Evolutionary conservation across 1,284 basidiomycete genomes (phyloP), one percentile per base, ranked within the genome.

Genomic region (Amylostereum chailletii): DNA sequence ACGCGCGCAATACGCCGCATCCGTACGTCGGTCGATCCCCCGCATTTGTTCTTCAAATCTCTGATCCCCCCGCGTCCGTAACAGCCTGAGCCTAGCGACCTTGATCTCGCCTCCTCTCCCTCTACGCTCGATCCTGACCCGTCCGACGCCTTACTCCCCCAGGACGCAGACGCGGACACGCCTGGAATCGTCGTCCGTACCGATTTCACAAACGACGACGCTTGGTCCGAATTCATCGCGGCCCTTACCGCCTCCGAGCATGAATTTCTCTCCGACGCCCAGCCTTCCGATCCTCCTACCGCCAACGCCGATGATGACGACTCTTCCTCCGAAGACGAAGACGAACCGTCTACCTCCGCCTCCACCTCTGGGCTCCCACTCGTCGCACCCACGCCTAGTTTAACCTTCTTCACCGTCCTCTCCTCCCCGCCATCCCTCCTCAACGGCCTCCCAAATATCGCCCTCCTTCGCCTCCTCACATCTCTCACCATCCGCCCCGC

Each of bases 401-500:
- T 53, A 30, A 49, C 31, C 1, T 52, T 86, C 51, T 77, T 87
- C 61, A 69, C 71, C 53, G 61, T 83, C 54, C 52, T 83, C 51
- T 69, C 77, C 53, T 72, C 76, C 10, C 57, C 63, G 29, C 55
- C 64, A n/a, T 57, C 62, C 0, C 52, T 62, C n/a, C 62, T 86
- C 42, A 57, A 65, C 7, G 63, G 69, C 48, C 71, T 79, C 38
- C 85, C 83, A 6, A 89, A 89, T 58, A 57, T 89, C 42, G 60
- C 67, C 1, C 78, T 76, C 7, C 71, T 89, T 26, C 80, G 83
- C n/a, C 65, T 87, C 3, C 67, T 90, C 57, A 83, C 81, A 62
- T 82, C 86, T 54, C 77, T 83, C 9, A 75, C 79, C 55, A 68
- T 84, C 49, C 75, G 80, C 27, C 68, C 63, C 8, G 68, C 77